phyloP scores from a whole-genome alignment of 495 filamentous ascomycete species.

The Tuber melanosporum region DNA sequence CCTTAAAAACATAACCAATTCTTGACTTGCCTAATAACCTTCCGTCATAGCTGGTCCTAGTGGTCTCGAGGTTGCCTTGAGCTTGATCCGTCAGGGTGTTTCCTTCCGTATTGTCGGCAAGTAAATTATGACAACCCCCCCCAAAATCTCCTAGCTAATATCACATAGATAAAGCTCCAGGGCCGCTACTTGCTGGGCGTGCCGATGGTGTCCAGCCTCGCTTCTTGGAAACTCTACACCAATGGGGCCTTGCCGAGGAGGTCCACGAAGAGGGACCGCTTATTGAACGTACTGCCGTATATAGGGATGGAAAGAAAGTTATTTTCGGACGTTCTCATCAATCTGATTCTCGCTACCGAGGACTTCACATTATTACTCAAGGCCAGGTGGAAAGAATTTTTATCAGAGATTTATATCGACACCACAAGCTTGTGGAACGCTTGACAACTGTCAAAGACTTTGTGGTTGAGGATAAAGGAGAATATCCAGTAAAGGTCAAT shows the following conservation, averaged over 20 bases:
- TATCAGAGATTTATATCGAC: conserved; percentile 43
- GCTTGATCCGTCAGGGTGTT: conserved; percentile 41
- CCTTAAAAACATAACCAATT: neutral
- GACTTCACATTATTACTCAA: conserved; percentile 45
- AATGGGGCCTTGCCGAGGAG: conserved; percentile 43
- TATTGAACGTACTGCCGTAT: conserved; percentile 44
- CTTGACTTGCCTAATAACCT: conserved; percentile 6
- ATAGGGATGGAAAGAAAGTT: conserved; percentile 41
- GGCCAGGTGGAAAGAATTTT: conserved; percentile 45
- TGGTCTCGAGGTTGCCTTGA: conserved; percentile 39
- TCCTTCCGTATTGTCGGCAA: conserved; percentile 42
- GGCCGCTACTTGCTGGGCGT: conserved; percentile 37
- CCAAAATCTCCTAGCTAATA: neutral
- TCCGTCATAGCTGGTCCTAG: conserved; percentile 38
- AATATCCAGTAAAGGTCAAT: conserved; percentile 28
- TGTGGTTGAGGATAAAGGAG: conserved; percentile 8
- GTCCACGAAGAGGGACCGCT: conserved; percentile 45
- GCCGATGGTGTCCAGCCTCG: conserved; percentile 45
- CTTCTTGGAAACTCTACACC: conserved; percentile 42
- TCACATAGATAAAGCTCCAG: conserved; percentile 36
- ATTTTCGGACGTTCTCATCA: conserved; percentile 39
- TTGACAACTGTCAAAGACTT: conserved; percentile 34
- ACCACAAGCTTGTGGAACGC: conserved; percentile 43
- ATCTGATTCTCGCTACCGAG: conserved; percentile 44
- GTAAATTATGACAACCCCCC: neutral